Evolutionary conservation across 306 rosid genomes (phyloP).

Genomic region (Malus fusca): DNA sequence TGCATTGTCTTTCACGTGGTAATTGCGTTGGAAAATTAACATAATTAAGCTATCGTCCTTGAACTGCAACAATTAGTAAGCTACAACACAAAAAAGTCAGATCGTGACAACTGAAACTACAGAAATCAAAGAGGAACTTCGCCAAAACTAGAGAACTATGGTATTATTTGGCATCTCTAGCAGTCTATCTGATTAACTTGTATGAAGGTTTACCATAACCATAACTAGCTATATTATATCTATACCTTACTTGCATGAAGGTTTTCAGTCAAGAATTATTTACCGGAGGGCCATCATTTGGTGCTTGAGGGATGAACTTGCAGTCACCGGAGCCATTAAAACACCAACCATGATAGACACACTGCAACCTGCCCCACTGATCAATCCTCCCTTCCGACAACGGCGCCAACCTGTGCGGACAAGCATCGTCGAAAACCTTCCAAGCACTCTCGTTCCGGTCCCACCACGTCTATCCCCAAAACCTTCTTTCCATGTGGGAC

Average conservation of each 20-base stretch:
- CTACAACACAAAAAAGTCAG: background rate
- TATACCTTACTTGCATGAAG: background rate
- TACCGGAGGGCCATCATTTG: slow-evolving; percentile 80
- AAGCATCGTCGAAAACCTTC: slow-evolving; percentile 80
- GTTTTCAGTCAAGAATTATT: background rate
- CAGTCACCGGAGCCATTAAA: slow-evolving; percentile 83
- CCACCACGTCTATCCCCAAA: slow-evolving; percentile 88
- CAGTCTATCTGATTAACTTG: background rate
- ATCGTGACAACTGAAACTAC: background rate
- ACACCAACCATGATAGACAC: slow-evolving; percentile 98
- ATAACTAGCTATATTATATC: background rate
- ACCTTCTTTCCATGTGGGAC: slow-evolving; percentile 71
- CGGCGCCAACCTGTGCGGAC: slow-evolving; percentile 95
- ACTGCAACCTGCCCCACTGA: slow-evolving; percentile 87
- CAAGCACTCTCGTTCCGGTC: slow-evolving; percentile 70
- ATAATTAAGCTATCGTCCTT: background rate
- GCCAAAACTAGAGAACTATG: background rate
- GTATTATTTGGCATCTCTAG: background rate
- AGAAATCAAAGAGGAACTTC: background rate
- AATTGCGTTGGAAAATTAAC: too few species aligned
- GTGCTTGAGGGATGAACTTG: slow-evolving; percentile 84
- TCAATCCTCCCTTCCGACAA: slow-evolving; percentile 93
- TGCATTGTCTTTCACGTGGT: too few species aligned
- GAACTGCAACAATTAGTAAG: background rate
- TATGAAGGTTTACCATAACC: background rate